Base-by-base conservation (phyloP, 2,329 filamentous ascomycete genomes). In the Colletotrichum zoysiae region DNA sequence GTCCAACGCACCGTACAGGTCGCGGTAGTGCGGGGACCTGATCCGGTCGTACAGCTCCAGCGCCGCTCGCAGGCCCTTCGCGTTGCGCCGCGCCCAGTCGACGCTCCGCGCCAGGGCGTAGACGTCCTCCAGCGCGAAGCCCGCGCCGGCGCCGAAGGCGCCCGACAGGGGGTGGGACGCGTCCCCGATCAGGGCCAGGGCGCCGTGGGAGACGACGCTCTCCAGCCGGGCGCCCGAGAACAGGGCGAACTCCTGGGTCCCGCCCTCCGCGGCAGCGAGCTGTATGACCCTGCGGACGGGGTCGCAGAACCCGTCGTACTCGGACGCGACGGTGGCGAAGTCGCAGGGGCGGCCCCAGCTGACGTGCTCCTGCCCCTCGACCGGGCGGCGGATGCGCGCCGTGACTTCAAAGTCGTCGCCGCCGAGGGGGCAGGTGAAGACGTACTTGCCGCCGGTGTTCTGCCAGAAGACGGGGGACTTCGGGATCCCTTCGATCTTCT, bases 161-260 rank as follows among this genome's bases (percentile, higher is more conserved):
- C 85, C 85, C 0, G 86, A 86, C 0, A 88, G 80, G 0, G 87
- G 85, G 75, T 89, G 87, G 1, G 86, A 88, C 0, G 86, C 84
- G 73, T 89, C 87, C 11, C 87, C 87, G 0, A 89, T 82, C 5
- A 89, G 80, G 7, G 84, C 87, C 3, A 88, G 75, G 5, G 64
- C 51, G 11, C 53, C 50, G 1, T 74, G 33, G 2, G 71, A 62
- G 12, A 79, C 75, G 3, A 79, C 75, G 4, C 70, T 75, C 6
- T 77, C 76, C 2, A 82, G 75, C 1, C 80, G 74, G 1, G 76
- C 76, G 0, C 78, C 79, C 0, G 76, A 76, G 61, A 82, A 81
- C 9, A 78, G 6, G 61, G 71, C 55, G 74, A 80, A 74, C 78
- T 82, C 75, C 74, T 78, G 58, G 1, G 78, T 78, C 11, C 74